phyloP scores from a whole-genome alignment of 2,329 filamentous ascomycete species.

The Periglandula ipomoeae region DNA sequence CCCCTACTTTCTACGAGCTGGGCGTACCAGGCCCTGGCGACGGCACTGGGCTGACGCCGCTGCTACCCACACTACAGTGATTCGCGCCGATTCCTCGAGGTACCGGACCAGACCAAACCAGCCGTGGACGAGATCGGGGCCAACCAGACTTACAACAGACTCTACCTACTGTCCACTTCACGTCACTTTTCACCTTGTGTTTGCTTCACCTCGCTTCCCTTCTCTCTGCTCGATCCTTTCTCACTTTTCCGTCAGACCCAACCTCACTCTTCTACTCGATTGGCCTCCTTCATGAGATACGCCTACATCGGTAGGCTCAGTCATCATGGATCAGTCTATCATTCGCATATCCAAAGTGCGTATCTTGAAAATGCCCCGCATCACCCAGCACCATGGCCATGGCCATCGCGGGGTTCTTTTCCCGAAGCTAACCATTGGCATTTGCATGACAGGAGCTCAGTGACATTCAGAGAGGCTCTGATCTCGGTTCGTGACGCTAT shows the following conservation, averaged over 20 bases:
- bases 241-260: not conserved
- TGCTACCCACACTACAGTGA: not conserved
- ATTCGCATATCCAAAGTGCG: slow-evolving; percentile 76
- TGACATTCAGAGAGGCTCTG: slow-evolving; percentile 73
- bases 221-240: not conserved
- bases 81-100: not conserved
- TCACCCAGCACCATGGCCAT: slow-evolving; percentile 13
- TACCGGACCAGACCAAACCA: not conserved
- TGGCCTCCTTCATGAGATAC: not conserved
- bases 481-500: slow-evolving; percentile 58
- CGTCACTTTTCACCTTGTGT: not conserved
- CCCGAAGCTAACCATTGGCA: slow-evolving; percentile 7
- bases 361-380: slow-evolving; percentile 14
- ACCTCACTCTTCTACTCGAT: not conserved
- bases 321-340: slow-evolving; percentile 63
- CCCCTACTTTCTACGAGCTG: not conserved
- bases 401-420: slow-evolving; percentile 12
- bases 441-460: slow-evolving; percentile 58
- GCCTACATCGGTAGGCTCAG: slow-evolving; percentile 3
- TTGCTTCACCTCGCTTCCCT: not conserved
- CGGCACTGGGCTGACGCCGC: not conserved
- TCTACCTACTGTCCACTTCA: not conserved
- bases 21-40: too few relatives aligned
- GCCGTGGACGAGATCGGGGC: too few relatives aligned
- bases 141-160: not conserved